Evolutionary conservation across 768 basidiomycete genomes (phyloP).

Genomic region (Suillus subaureus): DNA sequence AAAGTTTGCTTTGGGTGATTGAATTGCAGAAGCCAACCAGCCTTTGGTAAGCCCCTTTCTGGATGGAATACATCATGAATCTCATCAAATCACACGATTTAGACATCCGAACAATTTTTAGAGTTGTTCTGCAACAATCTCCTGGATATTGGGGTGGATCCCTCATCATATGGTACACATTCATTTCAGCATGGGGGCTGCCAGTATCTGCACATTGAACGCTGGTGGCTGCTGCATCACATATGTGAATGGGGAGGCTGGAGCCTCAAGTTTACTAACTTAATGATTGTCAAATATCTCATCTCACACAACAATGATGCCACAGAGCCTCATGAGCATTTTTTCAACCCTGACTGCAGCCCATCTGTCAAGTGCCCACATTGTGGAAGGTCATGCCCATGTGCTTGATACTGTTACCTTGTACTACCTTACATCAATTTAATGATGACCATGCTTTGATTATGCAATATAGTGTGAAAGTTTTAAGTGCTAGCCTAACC

Average conservation of each 20-base stretch:
- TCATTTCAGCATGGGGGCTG: constrained; percentile 24
- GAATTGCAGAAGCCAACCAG: constrained; percentile 20
- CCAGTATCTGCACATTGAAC: constrained; percentile 37
- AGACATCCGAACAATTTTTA: constrained; percentile 41
- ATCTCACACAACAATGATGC: constrained; percentile 45
- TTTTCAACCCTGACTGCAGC: constrained; percentile 34
- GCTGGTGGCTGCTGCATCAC: background rate
- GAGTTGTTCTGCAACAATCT: constrained; percentile 43
- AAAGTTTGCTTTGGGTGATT: constrained; percentile 30
- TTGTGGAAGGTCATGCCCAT: constrained; percentile 34
- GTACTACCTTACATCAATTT: no score
- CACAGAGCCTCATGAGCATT: constrained; percentile 34
- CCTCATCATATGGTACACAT: constrained; percentile 7
- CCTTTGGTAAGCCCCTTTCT: constrained; percentile 29
- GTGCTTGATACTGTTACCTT: constrained; percentile 17
- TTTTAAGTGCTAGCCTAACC: no score
- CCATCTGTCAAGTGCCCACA: constrained; percentile 26
- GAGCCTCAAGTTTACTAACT: constrained; percentile 37
- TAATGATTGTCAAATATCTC: constrained; percentile 46
- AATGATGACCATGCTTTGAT: no score
- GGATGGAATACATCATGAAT: no score
- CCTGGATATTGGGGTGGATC: constrained; percentile 40
- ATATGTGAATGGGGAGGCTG: constrained; percentile 54
- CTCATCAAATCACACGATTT: background rate
- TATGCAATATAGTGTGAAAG: no score